Evolutionary conservation across 2,329 filamentous ascomycete species (phyloP), one percentile per base, ranked within the genome.

Genomic region (Diaporthe velutina): DNA sequence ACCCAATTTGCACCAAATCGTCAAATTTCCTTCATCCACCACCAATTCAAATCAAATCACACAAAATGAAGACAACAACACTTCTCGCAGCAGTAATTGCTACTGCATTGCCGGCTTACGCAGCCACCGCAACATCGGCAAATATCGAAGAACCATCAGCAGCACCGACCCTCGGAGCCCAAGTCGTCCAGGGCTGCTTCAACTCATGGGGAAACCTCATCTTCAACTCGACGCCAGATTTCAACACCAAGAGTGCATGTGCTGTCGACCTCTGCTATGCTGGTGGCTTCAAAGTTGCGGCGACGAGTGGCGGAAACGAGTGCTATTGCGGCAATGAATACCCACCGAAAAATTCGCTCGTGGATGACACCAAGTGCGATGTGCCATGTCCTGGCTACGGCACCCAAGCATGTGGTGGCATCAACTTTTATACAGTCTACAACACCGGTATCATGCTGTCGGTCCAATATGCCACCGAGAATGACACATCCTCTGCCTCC

Each of bases 301-400:
- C 88, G 42, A 84, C 94, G 58, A 90, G 88, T 10, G 87, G 88
- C 25, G 90, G 90, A 22, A 86, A 87, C 25, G 83, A 90, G 77
- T 98, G 95, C 84, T 94, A 87, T 80, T 98, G 95, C 80, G 95
- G 95, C 75, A 85, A 91, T 77, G 83, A 87, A 74, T 88, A 96
- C 64, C 95, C 95, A 0, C 86, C 91, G 22, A 79, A 85, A 52
- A 85, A 85, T 22, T 85, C 85, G 54, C 81, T 92, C 75, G 88
- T 90, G 9, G 84, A 88, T 58, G 88, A 93, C 80, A 81, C 81
- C 10, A 84, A 91, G 22, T 98, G 95, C 84, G 86, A 90, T 80
- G 88, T 87, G 38, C 81, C 86, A 0, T 98, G 95, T 82, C 86
- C 89, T 33, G 93, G 91, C 12, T 96, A 86, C 79, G 84, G 84